These are phyloP conservation scores for Eragrostis curvula DNA, from an alignment of 176 grass and related monocot species.

Conservation along the genomic window DNA sequence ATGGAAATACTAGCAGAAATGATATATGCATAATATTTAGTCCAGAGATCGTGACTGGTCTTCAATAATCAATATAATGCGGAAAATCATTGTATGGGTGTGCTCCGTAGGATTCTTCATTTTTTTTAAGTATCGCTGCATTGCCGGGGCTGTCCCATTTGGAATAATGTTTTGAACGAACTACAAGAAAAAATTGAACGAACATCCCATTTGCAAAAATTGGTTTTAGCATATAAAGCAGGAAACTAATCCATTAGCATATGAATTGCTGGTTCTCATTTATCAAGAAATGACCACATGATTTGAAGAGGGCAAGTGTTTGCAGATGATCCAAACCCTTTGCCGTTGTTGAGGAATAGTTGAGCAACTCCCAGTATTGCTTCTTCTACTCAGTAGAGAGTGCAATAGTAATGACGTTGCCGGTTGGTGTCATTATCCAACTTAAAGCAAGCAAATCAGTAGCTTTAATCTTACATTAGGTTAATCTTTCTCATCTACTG, in stretches of 20 bases:
- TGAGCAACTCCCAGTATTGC: constrained; percentile 24
- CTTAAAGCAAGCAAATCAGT: constrained; percentile 25
- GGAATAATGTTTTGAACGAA: background rate
- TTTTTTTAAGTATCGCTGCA: constrained; percentile 1
- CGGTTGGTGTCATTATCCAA: constrained; percentile 50
- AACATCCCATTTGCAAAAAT: constrained; percentile 1
- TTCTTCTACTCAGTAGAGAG: constrained; percentile 20
- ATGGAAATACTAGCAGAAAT: too few relatives aligned
- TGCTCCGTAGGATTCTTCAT: background rate
- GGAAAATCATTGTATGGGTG: background rate
- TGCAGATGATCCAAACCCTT: constrained; percentile 32
- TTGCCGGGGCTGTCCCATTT: background rate
- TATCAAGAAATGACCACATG: constrained; percentile 20
- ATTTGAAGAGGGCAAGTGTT: constrained; percentile 21
- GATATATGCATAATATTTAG: background rate
- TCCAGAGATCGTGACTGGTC: background rate
- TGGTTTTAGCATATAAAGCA: background rate
- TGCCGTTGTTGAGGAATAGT: constrained; percentile 33
- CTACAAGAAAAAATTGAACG: too few relatives aligned
- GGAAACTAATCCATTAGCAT: background rate
- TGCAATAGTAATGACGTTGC: constrained; percentile 13
- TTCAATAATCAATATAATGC: background rate
- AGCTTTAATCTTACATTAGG: constrained; percentile 33
- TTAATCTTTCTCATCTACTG: constrained; percentile 35
- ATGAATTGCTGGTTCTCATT: constrained; percentile 2